Percentiles rank a stretch among this genome's conserved stretches.
These are phyloP conservation scores for Citrullus colocynthis DNA, from an alignment of 306 rosid species.

Conservation along the genomic window DNA sequence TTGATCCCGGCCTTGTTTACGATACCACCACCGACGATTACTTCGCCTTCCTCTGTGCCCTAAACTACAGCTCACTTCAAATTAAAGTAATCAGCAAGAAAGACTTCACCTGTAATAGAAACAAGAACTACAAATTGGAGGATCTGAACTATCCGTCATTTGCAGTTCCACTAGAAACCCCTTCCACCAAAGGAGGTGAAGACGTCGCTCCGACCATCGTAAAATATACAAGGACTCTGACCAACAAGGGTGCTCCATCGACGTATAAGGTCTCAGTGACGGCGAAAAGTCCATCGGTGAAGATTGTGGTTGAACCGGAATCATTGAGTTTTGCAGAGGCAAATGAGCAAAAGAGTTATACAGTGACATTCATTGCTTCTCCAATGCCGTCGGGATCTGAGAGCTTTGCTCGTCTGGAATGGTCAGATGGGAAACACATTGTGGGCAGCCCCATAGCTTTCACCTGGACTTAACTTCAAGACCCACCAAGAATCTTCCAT, in stretches of 20 bases:
- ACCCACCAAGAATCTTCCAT: conserved; percentile 7
- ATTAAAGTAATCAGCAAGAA: conserved; percentile 37
- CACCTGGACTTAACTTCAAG: conserved; percentile 42
- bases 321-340: conserved; percentile 34
- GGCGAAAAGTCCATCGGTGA: conserved; percentile 32
- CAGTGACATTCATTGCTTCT: conserved; percentile 43
- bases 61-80: conserved; percentile 34
- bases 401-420: conserved; percentile 54
- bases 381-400: conserved; percentile 48
- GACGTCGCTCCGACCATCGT: conserved; percentile 24
- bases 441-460: conserved; percentile 73
- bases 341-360: conserved; percentile 50
- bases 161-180: conserved; percentile 53
- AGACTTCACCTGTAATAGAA: conserved; percentile 35
- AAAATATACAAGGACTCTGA: conserved; percentile 49
- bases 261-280: conserved; percentile 45
- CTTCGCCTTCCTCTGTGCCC: conserved; percentile 68
- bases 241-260: conserved; percentile 56
- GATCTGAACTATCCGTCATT: conserved; percentile 89
- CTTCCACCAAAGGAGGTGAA: conserved; percentile 38
- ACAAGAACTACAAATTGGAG: conserved; percentile 43
- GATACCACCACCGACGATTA: conserved; percentile 50
- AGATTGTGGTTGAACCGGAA: conserved; percentile 55
- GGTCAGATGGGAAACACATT: conserved; percentile 78
- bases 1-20: conserved; percentile 86